Evolutionary conservation across 768 basidiomycete species (phyloP).

Genomic region (Trametes elegans): DNA sequence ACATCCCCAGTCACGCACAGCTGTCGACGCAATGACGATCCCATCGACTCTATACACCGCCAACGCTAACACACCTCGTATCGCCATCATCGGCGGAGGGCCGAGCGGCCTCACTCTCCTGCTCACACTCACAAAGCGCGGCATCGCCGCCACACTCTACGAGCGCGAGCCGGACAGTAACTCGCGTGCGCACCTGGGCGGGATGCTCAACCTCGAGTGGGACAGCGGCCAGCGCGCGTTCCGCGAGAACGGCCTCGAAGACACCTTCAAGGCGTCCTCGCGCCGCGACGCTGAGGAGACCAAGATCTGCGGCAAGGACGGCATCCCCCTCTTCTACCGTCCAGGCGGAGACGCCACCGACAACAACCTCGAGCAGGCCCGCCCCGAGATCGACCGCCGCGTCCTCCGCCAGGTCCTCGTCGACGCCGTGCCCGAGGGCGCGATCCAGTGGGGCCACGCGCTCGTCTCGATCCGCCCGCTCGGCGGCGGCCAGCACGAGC

Average conservation of each 20-base stretch:
- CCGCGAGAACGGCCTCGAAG: conserved; percentile 13
- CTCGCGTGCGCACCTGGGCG: conserved; percentile 1
- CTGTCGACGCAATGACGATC: no score
- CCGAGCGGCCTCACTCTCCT: not conserved
- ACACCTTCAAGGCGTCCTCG: not conserved
- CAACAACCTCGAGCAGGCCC: not conserved
- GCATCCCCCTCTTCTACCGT: not conserved
- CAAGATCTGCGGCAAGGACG: not conserved
- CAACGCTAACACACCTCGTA: no score
- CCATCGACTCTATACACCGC: no score
- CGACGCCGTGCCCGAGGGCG: conserved; percentile 27
- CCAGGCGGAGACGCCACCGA: not conserved
- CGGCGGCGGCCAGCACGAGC: conserved; percentile 24
- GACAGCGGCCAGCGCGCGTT: conserved; percentile 4
- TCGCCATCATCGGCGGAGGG: conserved; percentile 9
- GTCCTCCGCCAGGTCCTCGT: conserved; percentile 4
- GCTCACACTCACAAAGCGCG: conserved; percentile 7
- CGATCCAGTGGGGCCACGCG: conserved; percentile 43
- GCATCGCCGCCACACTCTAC: conserved; percentile 7
- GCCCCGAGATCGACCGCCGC: conserved; percentile 8
- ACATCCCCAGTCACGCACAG: no score
- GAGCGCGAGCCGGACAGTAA: conserved; percentile 1
- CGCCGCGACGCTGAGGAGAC: conserved; percentile 4
- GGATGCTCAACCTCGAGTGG: conserved; percentile 9
- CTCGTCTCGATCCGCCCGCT: conserved; percentile 29